A percentile compares a stretch with the other conserved stretches of the same genome.
phyloP scores from a whole-genome alignment of 2,329 filamentous ascomycete genomes.

The Aspergillus tubingensis region DNA sequence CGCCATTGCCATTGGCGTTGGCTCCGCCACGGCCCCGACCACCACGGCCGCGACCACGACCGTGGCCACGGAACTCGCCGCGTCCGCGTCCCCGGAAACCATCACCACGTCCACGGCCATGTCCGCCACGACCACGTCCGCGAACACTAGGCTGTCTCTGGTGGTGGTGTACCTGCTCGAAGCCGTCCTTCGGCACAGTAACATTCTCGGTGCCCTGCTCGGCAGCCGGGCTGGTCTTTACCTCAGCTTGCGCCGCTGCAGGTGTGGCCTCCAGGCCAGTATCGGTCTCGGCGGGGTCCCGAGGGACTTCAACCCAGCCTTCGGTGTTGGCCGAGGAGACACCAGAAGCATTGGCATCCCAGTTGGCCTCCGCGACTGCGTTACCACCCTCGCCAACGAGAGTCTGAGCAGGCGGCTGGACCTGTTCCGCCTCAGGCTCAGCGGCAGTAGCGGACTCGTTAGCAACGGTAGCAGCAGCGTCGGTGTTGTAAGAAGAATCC shows the following conservation, averaged over 20 bases:
- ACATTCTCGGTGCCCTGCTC: constrained; percentile 85
- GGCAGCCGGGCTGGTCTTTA: constrained; percentile 59
- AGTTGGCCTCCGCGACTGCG: constrained; percentile 53
- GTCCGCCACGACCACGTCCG: constrained; percentile 37
- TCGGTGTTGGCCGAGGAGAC: constrained; percentile 58
- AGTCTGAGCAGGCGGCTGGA: constrained; percentile 42
- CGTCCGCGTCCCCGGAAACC: constrained; percentile 41
- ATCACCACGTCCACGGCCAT: constrained; percentile 36
- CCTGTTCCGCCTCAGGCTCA: constrained; percentile 25
- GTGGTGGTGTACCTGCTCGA: constrained; percentile 38
- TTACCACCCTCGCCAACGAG: constrained; percentile 47
- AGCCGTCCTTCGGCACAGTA: constrained; percentile 52
- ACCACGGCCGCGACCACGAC: constrained; percentile 41
- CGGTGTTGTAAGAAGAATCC: constrained; percentile 53
- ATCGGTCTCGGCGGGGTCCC: constrained; percentile 74
- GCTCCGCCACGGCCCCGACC: constrained; percentile 33
- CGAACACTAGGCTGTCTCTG: constrained; percentile 39
- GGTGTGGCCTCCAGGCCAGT: constrained; percentile 64
- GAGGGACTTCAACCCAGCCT: constrained; percentile 74
- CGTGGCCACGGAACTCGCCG: constrained; percentile 38
- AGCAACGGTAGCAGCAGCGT: constrained; percentile 57
- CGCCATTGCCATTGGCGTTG: constrained; percentile 26
- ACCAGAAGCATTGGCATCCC: constrained; percentile 54
- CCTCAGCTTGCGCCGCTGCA: constrained; percentile 61
- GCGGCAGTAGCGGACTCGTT: constrained; percentile 41